Percentiles rank a stretch among this genome's conserved stretches.
phyloP scores from a whole-genome alignment of 306 rosid species.

The Pyrus communis region DNA sequence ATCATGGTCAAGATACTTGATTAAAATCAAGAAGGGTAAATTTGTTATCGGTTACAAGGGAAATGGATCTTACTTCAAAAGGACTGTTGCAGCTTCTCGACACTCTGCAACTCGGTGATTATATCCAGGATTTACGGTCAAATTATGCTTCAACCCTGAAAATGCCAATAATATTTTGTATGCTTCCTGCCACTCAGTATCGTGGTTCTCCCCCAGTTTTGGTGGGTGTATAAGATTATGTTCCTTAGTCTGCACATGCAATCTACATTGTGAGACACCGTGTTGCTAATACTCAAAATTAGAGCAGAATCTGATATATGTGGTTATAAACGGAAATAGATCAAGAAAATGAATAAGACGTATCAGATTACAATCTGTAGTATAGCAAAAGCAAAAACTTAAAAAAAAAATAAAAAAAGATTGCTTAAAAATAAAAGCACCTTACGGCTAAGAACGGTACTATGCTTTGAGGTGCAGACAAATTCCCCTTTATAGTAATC shows the following conservation, averaged over 20 bases:
- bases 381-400: not conserved
- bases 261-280: constrained; percentile 22
- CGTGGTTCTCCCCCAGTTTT: constrained; percentile 23
- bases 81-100: constrained; percentile 74
- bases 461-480: not conserved
- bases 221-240: constrained; percentile 53
- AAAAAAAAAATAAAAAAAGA: not conserved
- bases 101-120: constrained; percentile 83
- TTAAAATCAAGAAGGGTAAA: not conserved
- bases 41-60: not conserved
- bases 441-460: not conserved
- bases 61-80: constrained; percentile 48
- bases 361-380: not conserved
- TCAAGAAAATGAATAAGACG: not conserved
- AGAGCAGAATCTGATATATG: constrained; percentile 4
- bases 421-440: not conserved
- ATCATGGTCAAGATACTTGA: not conserved
- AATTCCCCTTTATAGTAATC: not conserved
- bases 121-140: constrained; percentile 76
- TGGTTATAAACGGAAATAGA: not conserved
- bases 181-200: constrained; percentile 30
- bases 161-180: constrained; percentile 75
- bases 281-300: constrained; percentile 5
- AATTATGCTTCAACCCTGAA: constrained; percentile 86
- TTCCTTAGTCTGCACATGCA: constrained; percentile 65